Evolutionary conservation across 2,329 filamentous ascomycete genomes (phyloP).

Genomic region (Tolypocladium nubicola): DNA sequence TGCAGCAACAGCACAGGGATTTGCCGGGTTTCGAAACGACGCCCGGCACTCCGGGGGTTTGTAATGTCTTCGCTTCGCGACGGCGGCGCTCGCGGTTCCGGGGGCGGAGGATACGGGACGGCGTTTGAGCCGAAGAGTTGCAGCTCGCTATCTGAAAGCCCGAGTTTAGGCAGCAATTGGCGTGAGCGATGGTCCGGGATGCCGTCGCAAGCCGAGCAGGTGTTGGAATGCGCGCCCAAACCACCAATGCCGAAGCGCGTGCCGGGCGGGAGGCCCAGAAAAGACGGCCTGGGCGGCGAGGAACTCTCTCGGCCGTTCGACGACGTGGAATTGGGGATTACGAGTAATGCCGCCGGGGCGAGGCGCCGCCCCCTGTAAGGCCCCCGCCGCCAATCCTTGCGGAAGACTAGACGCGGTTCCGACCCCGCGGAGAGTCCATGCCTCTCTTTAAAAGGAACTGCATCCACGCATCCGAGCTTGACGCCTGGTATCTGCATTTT

Average conservation of each 20-base stretch:
- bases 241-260: background rate
- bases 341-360: background rate
- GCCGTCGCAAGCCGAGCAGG: no score
- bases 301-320: background rate
- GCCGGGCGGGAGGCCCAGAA: background rate
- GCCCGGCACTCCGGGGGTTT: background rate
- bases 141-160: no score
- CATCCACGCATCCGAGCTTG: background rate
- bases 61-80: background rate
- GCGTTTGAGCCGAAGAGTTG: background rate
- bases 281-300: no score
- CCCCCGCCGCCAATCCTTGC: background rate
- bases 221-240: background rate
- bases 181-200: no score
- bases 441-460: background rate
- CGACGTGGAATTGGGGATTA: background rate
- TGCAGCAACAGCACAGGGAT: background rate
- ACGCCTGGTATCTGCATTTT: no score
- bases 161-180: no score
- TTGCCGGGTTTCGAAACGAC: background rate
- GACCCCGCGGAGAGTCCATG: background rate
- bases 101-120: background rate
- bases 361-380: no score
- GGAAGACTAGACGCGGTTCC: background rate
- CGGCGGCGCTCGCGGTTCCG: background rate